Conservation (phyloP, 805 yeast genomes). For the Yarrowia sp. region DNA sequence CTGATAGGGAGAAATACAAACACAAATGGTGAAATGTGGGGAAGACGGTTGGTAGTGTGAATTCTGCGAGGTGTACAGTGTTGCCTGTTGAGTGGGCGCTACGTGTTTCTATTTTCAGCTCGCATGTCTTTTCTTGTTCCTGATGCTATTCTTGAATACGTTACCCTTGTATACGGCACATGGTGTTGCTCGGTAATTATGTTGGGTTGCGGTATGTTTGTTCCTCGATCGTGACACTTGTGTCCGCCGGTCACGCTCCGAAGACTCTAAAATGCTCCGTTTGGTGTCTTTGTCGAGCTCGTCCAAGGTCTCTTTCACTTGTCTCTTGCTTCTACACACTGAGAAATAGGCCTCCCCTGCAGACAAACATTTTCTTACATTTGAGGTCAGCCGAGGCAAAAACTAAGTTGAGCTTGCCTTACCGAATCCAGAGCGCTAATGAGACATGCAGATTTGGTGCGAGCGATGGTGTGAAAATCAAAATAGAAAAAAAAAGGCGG, state of each 20-base stretch:
- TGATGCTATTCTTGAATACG: too few relatives aligned
- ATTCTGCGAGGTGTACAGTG: too few relatives aligned
- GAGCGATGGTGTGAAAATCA: neutral
- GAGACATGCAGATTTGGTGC: constrained; percentile 22
- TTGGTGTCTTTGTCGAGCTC: constrained; percentile 1
- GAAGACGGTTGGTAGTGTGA: neutral
- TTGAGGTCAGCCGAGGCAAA: constrained; percentile 16
- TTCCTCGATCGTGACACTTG: neutral
- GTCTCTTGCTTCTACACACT: too few relatives aligned
- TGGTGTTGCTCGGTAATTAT: neutral
- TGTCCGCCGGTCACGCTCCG: constrained; percentile 2
- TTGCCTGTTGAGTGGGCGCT: too few relatives aligned
- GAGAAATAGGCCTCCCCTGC: neutral
- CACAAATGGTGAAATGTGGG: constrained; percentile 1
- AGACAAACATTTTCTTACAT: constrained; percentile 26
- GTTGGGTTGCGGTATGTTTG: neutral
- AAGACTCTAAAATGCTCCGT: neutral
- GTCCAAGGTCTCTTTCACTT: neutral
- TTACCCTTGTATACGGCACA: too few relatives aligned
- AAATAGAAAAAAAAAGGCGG: neutral
- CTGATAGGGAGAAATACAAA: neutral
- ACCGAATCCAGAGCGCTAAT: constrained; percentile 25
- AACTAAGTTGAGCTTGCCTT: constrained; percentile 21
- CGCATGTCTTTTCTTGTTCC: too few relatives aligned
- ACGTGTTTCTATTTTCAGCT: too few relatives aligned